Conservation (phyloP, 805 yeast species). For the Candida hungchunana region DNA sequence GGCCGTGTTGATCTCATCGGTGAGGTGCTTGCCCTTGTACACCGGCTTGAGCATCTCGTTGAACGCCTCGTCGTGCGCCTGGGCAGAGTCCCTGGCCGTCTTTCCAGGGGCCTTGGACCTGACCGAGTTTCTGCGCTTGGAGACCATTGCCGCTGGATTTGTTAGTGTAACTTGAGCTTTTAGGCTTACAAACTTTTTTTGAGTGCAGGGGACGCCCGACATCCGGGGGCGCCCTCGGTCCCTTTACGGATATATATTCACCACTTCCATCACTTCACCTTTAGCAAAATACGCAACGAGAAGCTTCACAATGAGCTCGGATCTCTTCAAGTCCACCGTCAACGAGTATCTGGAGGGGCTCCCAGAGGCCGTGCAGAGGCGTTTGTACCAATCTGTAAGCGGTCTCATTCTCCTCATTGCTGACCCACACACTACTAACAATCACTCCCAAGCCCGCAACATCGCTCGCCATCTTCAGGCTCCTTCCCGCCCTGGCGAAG, state of each 20-base stretch:
- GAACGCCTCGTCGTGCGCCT: conserved; percentile 54
- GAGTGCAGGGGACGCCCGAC: background rate
- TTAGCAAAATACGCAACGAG: too few relatives aligned
- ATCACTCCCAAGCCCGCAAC: conserved; percentile 64
- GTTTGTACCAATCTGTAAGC: conserved; percentile 62
- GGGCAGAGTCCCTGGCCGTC: conserved; percentile 21
- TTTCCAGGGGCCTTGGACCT: conserved; percentile 9
- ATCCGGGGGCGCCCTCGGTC: too few relatives aligned
- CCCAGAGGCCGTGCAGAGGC: conserved; percentile 79
- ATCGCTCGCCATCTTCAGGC: conserved; percentile 85
- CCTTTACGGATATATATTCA: too few relatives aligned
- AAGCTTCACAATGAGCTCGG: conserved; percentile 19
- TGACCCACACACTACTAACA: conserved; percentile 1
- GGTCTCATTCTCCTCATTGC: too few relatives aligned
- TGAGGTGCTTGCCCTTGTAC: conserved; percentile 79
- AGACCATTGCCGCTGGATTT: conserved; percentile 14
- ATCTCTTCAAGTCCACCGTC: conserved; percentile 62
- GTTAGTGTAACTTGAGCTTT: background rate
- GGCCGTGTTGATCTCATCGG: conserved; percentile 87
- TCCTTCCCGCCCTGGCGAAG: conserved; percentile 86
- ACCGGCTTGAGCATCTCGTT: conserved; percentile 73
- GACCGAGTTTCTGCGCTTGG: conserved; percentile 23
- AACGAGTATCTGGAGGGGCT: conserved; percentile 87
- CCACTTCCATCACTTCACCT: too few relatives aligned
- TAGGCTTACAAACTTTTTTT: conserved; percentile 14